Evolutionary conservation across 495 filamentous ascomycete genomes (phyloP).

Genomic region (Talaromyces liani): DNA sequence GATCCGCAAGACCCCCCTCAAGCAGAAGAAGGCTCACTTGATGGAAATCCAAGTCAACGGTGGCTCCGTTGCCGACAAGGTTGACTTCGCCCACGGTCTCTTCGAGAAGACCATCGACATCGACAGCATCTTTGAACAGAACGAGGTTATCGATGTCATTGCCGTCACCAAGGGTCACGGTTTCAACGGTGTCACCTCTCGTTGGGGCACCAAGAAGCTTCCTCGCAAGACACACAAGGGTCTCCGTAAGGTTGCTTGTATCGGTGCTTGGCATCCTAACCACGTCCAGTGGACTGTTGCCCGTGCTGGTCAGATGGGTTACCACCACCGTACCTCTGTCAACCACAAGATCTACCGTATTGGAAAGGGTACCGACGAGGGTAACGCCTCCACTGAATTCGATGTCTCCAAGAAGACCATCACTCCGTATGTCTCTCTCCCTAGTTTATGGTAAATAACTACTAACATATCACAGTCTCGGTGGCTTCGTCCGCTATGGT

Average conservation of each 20-base stretch:
- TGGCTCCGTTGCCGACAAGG: slow-evolving; percentile 89
- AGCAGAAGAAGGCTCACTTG: slow-evolving; percentile 99
- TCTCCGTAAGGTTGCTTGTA: slow-evolving; percentile 99
- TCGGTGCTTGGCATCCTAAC: slow-evolving; percentile 99
- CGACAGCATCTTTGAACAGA: slow-evolving; percentile 94
- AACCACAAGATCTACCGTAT: slow-evolving; percentile 99
- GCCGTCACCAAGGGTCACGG: slow-evolving; percentile 99
- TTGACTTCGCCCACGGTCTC: slow-evolving; percentile 83
- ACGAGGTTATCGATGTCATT: slow-evolving; percentile 99
- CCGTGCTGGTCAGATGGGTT: slow-evolving; percentile 99
- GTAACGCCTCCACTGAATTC: slow-evolving; percentile 89
- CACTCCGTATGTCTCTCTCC: slow-evolving; percentile 63
- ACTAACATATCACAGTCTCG: slow-evolving; percentile 53
- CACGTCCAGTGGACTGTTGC: slow-evolving; percentile 99
- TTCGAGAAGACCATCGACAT: slow-evolving; percentile 98
- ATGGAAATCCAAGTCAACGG: slow-evolving; percentile 99
- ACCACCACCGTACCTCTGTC: slow-evolving; percentile 99
- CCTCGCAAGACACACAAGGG: slow-evolving; percentile 99
- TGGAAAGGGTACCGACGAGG: slow-evolving; percentile 79
- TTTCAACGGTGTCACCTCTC: slow-evolving; percentile 90
- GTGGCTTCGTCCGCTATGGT: slow-evolving; percentile 98
- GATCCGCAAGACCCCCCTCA: slow-evolving; percentile 97
- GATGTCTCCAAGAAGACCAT: slow-evolving; percentile 99
- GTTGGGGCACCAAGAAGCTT: slow-evolving; percentile 99
- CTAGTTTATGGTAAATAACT: neutral